Percentiles rank a stretch among this genome's conserved stretches.
phyloP scores from a whole-genome alignment of 1,139 yeast species.

The Debaryomyces psychrophilus region DNA sequence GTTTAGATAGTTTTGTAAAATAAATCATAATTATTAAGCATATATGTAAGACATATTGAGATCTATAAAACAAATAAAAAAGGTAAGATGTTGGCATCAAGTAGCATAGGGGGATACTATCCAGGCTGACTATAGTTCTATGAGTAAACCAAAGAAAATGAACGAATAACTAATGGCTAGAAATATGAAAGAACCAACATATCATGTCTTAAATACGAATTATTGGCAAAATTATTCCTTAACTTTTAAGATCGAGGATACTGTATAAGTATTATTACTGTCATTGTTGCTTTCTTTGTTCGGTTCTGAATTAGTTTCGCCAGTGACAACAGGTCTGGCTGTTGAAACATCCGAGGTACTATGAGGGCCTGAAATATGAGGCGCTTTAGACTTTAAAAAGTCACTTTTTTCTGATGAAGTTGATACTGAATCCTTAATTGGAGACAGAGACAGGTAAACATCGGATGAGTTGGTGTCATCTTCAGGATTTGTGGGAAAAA shows the following conservation, averaged over 20 bases:
- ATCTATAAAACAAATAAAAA: background rate
- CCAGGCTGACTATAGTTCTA: background rate
- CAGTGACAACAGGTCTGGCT: background rate
- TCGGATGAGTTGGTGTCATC: background rate
- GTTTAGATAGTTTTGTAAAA: background rate
- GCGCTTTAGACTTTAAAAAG: background rate
- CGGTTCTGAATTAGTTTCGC: background rate
- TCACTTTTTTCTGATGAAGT: background rate
- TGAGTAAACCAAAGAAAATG: background rate
- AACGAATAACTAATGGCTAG: background rate
- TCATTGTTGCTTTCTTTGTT: background rate
- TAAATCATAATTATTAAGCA: background rate
- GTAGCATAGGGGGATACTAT: too few relatives aligned
- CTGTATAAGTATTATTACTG: constrained; percentile 6
- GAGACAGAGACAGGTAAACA: background rate
- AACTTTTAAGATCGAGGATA: constrained; percentile 14
- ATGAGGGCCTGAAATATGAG: background rate
- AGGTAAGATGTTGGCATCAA: too few relatives aligned
- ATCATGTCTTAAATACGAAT: background rate
- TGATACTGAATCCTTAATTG: background rate
- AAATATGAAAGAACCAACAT: background rate
- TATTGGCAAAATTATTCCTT: background rate
- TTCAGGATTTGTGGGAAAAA: constrained; percentile 34
- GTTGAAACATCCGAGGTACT: background rate
- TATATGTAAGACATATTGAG: background rate